Evolutionary conservation across 768 basidiomycete species (phyloP), one percentile per base, ranked within the genome.

Genomic region (Leccinum imitatum): DNA sequence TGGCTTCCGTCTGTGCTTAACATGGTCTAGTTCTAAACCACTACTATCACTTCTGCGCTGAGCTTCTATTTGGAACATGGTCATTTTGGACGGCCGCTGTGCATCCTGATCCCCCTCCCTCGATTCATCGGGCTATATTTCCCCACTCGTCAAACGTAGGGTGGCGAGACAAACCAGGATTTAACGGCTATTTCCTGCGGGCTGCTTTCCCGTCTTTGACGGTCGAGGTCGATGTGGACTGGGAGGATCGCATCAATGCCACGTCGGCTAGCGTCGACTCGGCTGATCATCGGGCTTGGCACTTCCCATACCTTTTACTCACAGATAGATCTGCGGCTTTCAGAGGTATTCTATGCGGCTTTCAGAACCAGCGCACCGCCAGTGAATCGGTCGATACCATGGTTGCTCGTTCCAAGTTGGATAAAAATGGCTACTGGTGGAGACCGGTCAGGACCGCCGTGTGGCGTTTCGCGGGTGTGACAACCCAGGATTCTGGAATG

Each of bases 31-130:
- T 94, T 79, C 80, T 93, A n/a, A 77, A 79, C 50, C 93, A 94
- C 70, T 94, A 93, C 72, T 94, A 93, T 73, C 93, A 94, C 73
- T 87, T 91, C 60, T 89, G 88, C 33, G 93, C 89, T 0, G 93
- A 95, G 69, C 83, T 91, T 51, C 75, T 91, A 58, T 77, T 93
- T 33, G 92, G 91, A 33, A 75, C 82, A 3, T 91, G 90, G 81
- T 82, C 89, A 2, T 82, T 91, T 65, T 91, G 87, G 87, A 77
- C 79, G 50, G 86, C 87, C 37, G 80, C 86, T 6, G 60, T 63
- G 17, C 66, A 69, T 58, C 58, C 71, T 47, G 60, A 59, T n/a
- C 60, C 64, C 50, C 80, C 85, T 15, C 86, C 89, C 0, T 78
- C 80, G 0, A 79, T 93, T 19, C 75, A 84, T 65, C 85, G 92